phyloP scores from a whole-genome alignment of 306 rosid genomes.

The Hippophae rhamnoides region DNA sequence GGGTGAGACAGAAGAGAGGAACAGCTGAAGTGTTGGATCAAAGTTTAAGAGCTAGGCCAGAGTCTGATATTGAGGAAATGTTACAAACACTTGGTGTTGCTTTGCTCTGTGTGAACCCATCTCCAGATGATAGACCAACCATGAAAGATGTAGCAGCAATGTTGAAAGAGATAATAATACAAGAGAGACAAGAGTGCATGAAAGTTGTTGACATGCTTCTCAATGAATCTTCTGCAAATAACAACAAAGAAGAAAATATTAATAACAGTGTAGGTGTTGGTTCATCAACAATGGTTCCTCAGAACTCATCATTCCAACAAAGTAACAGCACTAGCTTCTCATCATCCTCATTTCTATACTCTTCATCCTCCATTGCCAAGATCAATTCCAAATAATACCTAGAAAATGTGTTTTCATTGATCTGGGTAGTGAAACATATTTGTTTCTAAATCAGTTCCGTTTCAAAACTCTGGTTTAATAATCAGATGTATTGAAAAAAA shows the following conservation, averaged over 20 bases:
- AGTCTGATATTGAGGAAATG: constrained; percentile 55
- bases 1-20: constrained; percentile 60
- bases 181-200: constrained; percentile 39
- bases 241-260: constrained; percentile 21
- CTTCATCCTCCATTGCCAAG: constrained; percentile 28
- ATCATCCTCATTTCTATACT: constrained; percentile 26
- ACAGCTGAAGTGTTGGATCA: constrained; percentile 43
- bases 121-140: constrained; percentile 64
- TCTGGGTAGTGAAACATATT: too few species aligned
- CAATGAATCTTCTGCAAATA: constrained; percentile 28
- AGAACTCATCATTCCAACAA: constrained; percentile 18
- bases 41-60: constrained; percentile 45
- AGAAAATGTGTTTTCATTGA: not conserved
- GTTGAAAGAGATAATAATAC: constrained; percentile 65
- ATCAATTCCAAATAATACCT: constrained; percentile 17
- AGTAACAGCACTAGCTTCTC: constrained; percentile 31
- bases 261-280: not conserved
- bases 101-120: constrained; percentile 59
- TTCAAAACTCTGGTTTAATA: too few species aligned
- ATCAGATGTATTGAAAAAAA: too few species aligned
- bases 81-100: constrained; percentile 80
- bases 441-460: too few species aligned
- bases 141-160: constrained; percentile 85
- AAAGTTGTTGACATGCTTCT: constrained; percentile 39
- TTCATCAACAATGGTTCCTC: not conserved